Evolutionary conservation across 371 early-diverging fungal genomes (phyloP).

Genomic region (Apophysomyces sp.): DNA sequence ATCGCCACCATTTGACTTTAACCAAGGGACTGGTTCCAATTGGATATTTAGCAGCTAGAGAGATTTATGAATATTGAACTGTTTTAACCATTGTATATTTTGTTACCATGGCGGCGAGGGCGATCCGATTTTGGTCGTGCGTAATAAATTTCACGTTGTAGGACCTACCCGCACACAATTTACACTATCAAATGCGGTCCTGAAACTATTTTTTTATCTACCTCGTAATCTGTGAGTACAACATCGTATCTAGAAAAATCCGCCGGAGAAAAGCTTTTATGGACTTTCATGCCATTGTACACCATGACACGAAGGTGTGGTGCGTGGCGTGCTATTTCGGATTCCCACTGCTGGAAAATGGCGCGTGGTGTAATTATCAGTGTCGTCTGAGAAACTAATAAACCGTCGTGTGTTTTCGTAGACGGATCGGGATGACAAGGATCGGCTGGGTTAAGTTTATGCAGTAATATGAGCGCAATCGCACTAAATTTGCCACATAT

Average conservation of each 20-base stretch:
- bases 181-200: neutral
- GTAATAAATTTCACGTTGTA: slow-evolving; percentile 54
- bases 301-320: slow-evolving; percentile 32
- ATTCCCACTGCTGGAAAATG: slow-evolving; percentile 66
- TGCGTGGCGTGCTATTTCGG: slow-evolving; percentile 55
- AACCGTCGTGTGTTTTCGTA: neutral
- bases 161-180: slow-evolving; percentile 16
- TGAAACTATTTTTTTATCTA: slow-evolving; percentile 1
- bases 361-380: slow-evolving; percentile 63
- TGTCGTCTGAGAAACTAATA: slow-evolving; percentile 45
- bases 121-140: slow-evolving; percentile 26
- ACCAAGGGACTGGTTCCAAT: slow-evolving; percentile 49
- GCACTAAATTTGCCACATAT: slow-evolving; percentile 33
- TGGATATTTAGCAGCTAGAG: slow-evolving; percentile 33
- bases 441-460: slow-evolving; percentile 13
- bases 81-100: neutral
- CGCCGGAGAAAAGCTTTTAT: slow-evolving; percentile 8
- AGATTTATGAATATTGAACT: neutral
- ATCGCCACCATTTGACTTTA: slow-evolving; percentile 60
- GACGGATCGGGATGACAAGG: neutral
- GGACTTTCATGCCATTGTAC: slow-evolving; percentile 25
- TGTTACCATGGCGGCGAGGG: slow-evolving; percentile 26
- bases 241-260: slow-evolving; percentile 50
- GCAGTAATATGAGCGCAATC: slow-evolving; percentile 40
- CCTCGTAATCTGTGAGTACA: slow-evolving; percentile 60